phyloP scores from a whole-genome alignment of 139 green algal genomes.

The Pleodorina starrii region DNA sequence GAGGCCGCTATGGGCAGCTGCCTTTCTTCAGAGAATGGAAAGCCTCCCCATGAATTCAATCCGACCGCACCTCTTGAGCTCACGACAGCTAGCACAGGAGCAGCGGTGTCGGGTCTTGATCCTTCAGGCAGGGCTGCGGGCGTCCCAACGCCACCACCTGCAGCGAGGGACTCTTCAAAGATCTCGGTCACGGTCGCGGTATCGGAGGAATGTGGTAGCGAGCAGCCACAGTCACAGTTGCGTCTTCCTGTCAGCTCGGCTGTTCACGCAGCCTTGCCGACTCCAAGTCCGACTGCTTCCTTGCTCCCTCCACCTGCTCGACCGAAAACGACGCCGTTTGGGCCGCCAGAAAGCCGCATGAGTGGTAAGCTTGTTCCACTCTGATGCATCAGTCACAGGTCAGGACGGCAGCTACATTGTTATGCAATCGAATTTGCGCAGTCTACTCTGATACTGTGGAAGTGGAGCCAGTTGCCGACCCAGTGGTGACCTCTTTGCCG shows the following conservation, averaged over 20 bases:
- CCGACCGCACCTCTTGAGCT: neutral
- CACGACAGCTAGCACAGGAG: neutral
- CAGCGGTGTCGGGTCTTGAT: neutral
- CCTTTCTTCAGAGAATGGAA: constrained; percentile 1
- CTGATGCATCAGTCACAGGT: neutral
- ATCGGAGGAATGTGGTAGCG: neutral
- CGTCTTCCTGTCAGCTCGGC: neutral
- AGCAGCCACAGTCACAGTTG: neutral
- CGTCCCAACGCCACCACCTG: neutral
- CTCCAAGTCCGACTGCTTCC: neutral
- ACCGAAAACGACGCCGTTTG: neutral
- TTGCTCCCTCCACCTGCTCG: neutral
- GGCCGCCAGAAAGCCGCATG: neutral
- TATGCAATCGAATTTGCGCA: neutral
- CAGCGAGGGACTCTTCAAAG: neutral
- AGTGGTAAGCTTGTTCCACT: neutral
- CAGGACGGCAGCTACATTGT: neutral
- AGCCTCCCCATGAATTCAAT: neutral
- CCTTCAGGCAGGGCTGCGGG: neutral
- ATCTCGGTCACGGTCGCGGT: neutral
- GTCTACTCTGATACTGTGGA: neutral
- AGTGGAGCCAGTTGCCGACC: neutral
- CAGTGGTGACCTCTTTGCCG: neutral
- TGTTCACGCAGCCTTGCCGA: neutral
- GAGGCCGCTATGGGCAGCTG: constrained; percentile 18